Base-by-base conservation (phyloP, 805 yeast species). In the Candida andamanensis region DNA sequence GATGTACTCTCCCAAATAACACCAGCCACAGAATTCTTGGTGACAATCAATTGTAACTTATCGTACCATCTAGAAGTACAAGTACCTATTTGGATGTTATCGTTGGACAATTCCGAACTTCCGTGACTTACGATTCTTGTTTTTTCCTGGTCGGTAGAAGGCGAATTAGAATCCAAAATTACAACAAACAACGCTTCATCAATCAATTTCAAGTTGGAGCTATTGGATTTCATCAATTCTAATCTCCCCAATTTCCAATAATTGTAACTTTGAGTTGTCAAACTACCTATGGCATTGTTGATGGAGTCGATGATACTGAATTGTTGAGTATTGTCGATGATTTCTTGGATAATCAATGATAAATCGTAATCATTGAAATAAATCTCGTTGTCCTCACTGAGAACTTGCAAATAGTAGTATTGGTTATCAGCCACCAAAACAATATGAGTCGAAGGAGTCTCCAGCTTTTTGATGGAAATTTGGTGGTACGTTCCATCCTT, bases 61-160 rank as follows among this genome's bases (percentile, higher is more conserved):
- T 75, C 80, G 46, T 75, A 75, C 72, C 78, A 74, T 34, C 80
- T 55, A 28, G 74, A 71, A 11, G 76, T 71, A 50, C 80, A 75
- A 4, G 77, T 64, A 16, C 80, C 80, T 15, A 63, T 50, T 50
- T 75, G 80, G 28, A 70, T 54, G 18, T 68, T 56, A 7, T 61
- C 60, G 2, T 43, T 39, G 19, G 68, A 60, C 24, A 72, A 59
- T 21, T 42, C 45, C 1, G 74, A 63, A 6, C 74, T 61, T 15
- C 80, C 80, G 48, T 75, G 78, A 13, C 74, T 62, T 9, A 75
- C 67, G 15, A 63, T 65, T 34, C 54, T 55, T 9, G 75, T 68
- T 41, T 68, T 69, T 33, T 72, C 78, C 28, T 61, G 64, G 34
- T 72, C 76, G 2, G 64, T 48, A 5, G 36, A 39, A 0, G 79